Evolutionary conservation across 306 rosid genomes (phyloP), one percentile per base, ranked within the genome.

Genomic region (Vigna nakashimae): DNA sequence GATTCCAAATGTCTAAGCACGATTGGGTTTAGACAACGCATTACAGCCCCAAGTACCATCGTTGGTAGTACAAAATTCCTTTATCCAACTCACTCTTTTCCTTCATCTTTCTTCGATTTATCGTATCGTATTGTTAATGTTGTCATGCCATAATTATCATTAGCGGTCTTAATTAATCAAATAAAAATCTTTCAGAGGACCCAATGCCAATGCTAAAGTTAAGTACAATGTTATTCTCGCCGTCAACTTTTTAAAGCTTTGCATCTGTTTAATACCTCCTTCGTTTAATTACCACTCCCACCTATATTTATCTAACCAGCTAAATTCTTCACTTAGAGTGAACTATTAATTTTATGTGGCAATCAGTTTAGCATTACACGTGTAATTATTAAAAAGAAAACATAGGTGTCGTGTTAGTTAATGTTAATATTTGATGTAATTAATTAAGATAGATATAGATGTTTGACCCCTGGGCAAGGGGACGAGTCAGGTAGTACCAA

Each of bases 1-100:
- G 69, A 45, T 76, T 84, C 70, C 34, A 20, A 71, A 5, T 80
- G 76, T 69, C 48, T 10, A 20, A 8, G 72, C 11, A 18, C 5
- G 13, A 53, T 65, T 40, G 77, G 76, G 80, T 5, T 5, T 84
- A 45, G 74, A 80, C 82, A 84, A 72, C 74, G 77, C 82, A 84
- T 46, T 12, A 49, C 77, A 66, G 69, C 77, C 79, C 46, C 12
- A 7, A 43, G 12, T 22, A 16, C 51, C 80, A 74, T 68, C 53
- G 11, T 60, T 51, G 7, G 55, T 26, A 30, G 8, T 60, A 78
- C 63, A 58, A 51, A 14, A 66, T 56, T 48, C 2, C 74, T 66
- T 73, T 45, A 45, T 45, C 11, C n/a, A 46, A 36, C 45, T 48
- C 77, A 75, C 52, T 50, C 75, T 82, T 76, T 53, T 53, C 50